phyloP scores from a whole-genome alignment of 2,329 filamentous ascomycete species.

The Aspergillus latus region DNA sequence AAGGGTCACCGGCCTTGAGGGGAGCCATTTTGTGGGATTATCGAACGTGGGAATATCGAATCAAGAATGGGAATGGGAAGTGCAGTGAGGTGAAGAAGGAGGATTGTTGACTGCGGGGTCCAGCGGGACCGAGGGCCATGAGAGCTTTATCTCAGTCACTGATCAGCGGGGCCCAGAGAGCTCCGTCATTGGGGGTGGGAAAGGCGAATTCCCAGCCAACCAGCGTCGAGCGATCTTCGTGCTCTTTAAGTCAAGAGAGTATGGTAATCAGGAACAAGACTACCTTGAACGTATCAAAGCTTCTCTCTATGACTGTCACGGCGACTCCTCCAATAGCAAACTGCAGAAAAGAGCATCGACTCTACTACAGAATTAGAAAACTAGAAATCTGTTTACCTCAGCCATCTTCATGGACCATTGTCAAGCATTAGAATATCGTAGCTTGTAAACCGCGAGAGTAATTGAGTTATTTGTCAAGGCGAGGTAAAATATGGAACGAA shows the following conservation, averaged over 20 bases:
- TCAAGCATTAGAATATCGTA: too few relatives aligned
- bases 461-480: too few relatives aligned
- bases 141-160: neutral
- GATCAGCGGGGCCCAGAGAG: neutral
- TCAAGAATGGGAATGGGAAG: neutral
- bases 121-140: neutral
- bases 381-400: too few relatives aligned
- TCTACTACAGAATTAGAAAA: too few relatives aligned
- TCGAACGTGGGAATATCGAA: neutral
- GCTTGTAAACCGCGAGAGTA: too few relatives aligned
- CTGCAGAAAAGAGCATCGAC: too few relatives aligned
- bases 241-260: neutral
- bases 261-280: neutral
- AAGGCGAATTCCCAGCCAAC: slow-evolving; percentile 2
- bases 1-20: slow-evolving; percentile 76
- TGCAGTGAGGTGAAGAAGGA: neutral
- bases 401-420: too few relatives aligned
- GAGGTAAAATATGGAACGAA: too few relatives aligned
- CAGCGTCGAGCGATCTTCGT: neutral
- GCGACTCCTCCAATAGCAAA: too few relatives aligned
- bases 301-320: too few relatives aligned
- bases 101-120: slow-evolving; percentile 2
- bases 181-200: neutral
- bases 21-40: slow-evolving; percentile 21
- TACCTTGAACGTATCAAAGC: too few relatives aligned